Base-by-base conservation (phyloP, 345 rosid species). In the Brassica rapa region DNA sequence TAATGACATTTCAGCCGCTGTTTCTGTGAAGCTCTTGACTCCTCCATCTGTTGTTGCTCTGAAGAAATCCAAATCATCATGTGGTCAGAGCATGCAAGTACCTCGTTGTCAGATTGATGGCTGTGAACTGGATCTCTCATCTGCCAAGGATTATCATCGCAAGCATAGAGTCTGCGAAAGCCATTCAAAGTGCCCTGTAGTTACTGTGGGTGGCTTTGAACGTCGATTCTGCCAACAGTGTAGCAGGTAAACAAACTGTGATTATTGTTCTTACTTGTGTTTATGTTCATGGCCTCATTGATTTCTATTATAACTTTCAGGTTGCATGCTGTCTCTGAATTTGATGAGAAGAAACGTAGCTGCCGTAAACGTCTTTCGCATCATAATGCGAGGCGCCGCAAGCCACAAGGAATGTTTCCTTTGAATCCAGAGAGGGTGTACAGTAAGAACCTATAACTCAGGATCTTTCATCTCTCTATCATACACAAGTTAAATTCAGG, bases 381-480 rank as follows among this genome's bases (percentile, higher is more conserved):
- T 87, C 99, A 95, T 77, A 95, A 95, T 86, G 99, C 97, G 11
- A 86, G 99, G 84, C 96, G 98, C 35, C 97, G 99, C 79, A 95
- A 90, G 82, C 91, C 95, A 70, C 98, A 86, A 24, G 97, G 87
- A 65, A 79, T 87, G 1, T 70, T 84, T 60, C 89, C 82, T 43
- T 65, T 87, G 43, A 87, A 78, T 79, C 77, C 90, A 29, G 84
- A 86, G 51, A 81, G 87, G 62, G 83, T 86, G 29, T 56, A 41
- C 72, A 62, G 83, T 80, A 75, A 30, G 68, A 68, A 37, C 41
- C 67, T 3, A 73, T 59, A 73, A 23, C 16, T 46, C 55, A 46
- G 16, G 55, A 46, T 46, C 55, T 46, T 46, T 46, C 51, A n/a
- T 51, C 21, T 51, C 21, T 66, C 66, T 74, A 3, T 65, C 57